Conservation (phyloP, 768 basidiomycete species). For the Naganishia friedmannii region DNA sequence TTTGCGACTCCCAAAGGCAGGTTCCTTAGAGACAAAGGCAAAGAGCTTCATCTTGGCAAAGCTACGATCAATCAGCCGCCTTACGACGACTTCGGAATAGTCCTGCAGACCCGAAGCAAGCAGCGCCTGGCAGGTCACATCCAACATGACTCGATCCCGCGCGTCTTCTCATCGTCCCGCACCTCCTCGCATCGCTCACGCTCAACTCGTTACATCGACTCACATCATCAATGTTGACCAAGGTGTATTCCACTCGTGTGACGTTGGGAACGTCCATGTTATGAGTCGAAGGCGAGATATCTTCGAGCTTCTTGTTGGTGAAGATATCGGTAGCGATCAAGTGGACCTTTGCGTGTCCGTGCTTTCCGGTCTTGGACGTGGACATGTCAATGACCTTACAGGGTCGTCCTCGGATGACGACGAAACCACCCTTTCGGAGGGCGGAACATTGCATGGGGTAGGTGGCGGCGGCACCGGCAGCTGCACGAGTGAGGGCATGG, state of each 20-base stretch:
- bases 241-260: conserved; percentile 78
- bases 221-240: conserved; percentile 84
- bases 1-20: too few relatives aligned
- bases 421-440: conserved; percentile 66
- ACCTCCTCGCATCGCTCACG: not conserved
- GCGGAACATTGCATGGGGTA: conserved; percentile 75
- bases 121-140: not conserved
- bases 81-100: not conserved
- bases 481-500: not conserved
- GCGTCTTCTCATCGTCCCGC: not conserved
- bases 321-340: conserved; percentile 97
- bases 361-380: conserved; percentile 98
- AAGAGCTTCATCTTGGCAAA: not conserved
- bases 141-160: not conserved
- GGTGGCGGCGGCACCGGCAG: conserved; percentile 51
- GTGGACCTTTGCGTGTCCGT: conserved; percentile 99
- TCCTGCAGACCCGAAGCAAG: not conserved
- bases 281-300: conserved; percentile 67
- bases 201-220: conserved; percentile 29
- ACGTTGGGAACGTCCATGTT: conserved; percentile 99
- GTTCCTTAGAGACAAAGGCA: not conserved
- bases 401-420: conserved; percentile 94
- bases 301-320: conserved; percentile 91
- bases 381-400: conserved; percentile 85
- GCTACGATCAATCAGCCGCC: too few relatives aligned